These are phyloP conservation scores for Debaryomycetaceae sp. DNA, from an alignment of 1,139 yeast species.

Conservation along the genomic window DNA sequence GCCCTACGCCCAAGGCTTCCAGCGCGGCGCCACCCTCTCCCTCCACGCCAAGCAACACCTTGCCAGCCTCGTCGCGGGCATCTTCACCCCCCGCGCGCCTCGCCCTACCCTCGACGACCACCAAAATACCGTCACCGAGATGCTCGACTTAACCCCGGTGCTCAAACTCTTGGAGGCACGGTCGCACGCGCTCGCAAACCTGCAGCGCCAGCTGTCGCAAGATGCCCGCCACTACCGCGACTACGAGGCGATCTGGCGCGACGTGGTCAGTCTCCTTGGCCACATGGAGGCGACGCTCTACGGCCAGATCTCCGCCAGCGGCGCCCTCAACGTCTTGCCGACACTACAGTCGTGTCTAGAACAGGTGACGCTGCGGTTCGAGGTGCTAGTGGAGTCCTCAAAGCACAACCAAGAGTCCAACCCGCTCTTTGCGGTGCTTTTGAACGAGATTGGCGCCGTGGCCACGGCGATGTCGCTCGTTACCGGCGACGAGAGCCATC, in stretches of 20 bases:
- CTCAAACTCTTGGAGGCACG: conserved; percentile 25
- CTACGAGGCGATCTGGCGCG: conserved; percentile 34
- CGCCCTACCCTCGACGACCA: conserved; percentile 24
- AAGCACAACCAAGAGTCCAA: neutral
- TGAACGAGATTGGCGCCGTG: conserved; percentile 22
- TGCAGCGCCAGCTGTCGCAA: conserved; percentile 21
- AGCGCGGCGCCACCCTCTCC: too few species aligned
- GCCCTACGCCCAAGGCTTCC: too few species aligned
- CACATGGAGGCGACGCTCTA: conserved; percentile 14
- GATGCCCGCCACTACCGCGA: conserved; percentile 28
- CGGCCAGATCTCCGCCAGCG: conserved; percentile 5
- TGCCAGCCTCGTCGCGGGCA: too few species aligned
- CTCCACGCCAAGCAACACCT: too few species aligned
- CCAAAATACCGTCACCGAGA: conserved; percentile 29
- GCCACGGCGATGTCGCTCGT: conserved; percentile 17
- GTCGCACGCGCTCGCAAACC: conserved; percentile 25
- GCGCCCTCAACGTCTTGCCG: neutral
- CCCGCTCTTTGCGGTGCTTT: conserved; percentile 14
- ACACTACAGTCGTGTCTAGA: conserved; percentile 3
- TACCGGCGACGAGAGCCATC: conserved; percentile 7
- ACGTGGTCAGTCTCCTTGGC: conserved; percentile 26
- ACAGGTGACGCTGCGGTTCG: conserved; percentile 3
- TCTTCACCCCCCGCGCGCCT: too few species aligned
- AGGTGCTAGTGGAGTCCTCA: conserved; percentile 6
- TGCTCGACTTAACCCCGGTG: conserved; percentile 34